A percentile compares a stretch with the other conserved stretches of the same genome.
These are phyloP conservation scores for Jackrogersella multiformis DNA, from an alignment of 495 filamentous ascomycete species.

Conservation along the genomic window DNA sequence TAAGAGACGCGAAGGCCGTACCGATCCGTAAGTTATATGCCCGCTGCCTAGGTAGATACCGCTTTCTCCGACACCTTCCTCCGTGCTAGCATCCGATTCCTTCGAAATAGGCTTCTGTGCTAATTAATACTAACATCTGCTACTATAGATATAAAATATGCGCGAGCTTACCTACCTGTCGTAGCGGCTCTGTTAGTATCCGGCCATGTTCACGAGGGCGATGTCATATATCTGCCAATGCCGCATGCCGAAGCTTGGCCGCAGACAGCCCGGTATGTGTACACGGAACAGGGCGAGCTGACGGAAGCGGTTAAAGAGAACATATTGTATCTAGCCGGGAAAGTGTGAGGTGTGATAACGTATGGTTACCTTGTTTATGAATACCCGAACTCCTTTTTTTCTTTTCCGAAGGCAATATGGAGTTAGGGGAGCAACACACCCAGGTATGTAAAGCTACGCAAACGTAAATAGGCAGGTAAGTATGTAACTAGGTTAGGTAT, in stretches of 20 bases:
- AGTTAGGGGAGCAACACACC: too few species aligned
- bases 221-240: conserved; percentile 64
- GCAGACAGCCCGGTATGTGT: conserved; percentile 60
- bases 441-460: too few species aligned
- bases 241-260: conserved; percentile 64
- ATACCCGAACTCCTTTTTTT: neutral
- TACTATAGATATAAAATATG: conserved; percentile 59
- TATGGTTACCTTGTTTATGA: neutral
- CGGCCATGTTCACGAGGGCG: conserved; percentile 58
- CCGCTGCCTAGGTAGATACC: neutral
- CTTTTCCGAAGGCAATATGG: too few species aligned
- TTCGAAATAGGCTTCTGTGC: neutral
- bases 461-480: too few species aligned
- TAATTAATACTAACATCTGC: neutral
- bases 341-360: conserved; percentile 49
- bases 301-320: conserved; percentile 59
- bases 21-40: conserved; percentile 58
- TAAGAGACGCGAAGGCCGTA: conserved; percentile 49
- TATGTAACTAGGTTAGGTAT: too few species aligned
- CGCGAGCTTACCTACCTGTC: conserved; percentile 58
- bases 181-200: conserved; percentile 62
- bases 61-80: neutral
- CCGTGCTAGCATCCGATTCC: neutral
- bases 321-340: conserved; percentile 63
- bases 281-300: conserved; percentile 59